Evolutionary conservation across 1,284 basidiomycete species (phyloP), one percentile per base, ranked within the genome.

Genomic region (Fomitiporia mediterranea): DNA sequence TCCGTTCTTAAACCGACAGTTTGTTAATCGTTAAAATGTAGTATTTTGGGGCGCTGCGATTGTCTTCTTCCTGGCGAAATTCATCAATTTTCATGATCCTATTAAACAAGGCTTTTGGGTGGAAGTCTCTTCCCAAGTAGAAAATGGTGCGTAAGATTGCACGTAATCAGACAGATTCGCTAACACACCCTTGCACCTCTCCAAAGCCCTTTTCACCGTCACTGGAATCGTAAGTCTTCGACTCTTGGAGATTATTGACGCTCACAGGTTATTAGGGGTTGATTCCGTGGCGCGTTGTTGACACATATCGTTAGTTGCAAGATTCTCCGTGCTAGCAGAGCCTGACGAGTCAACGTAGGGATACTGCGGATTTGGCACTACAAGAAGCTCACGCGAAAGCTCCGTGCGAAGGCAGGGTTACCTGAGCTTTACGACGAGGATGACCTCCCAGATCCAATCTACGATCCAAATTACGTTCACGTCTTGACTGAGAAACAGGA

Each of bases 1-100:
- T 28, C 46, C 30, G 53, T 9, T 19, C 21, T 17, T 17, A 44
- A 13, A 4, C 15, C 38, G 40, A 27, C 9, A 21, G 15, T n/a
- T 9, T 9, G n/a, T n/a, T n/a, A n/a, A n/a, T n/a, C n/a, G n/a
- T n/a, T n/a, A n/a, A n/a, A n/a, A n/a, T n/a, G 9, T 51, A 86
- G 85, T 83, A 1, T 87, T 89, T 63, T 89, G 85, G 85, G 85
- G 86, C 25, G 76, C 83, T 43, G 90, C 86, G 3, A 86, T 94
- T 61, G 87, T 93, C 0, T 65, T 93, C 39, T 91, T 92, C 70
- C 72, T 92, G 9, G 72, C 71, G 19, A 83, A 81, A 66, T 76
- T 84, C 43, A 88, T 89, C 68, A 82, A 88, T 65, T 68, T 86
- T 5, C 83, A 87, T 65, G 83, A 88, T 61, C 65, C 70, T 5